Percentiles rank a stretch among this genome's conserved stretches.
Evolutionary conservation across 495 filamentous ascomycete species (phyloP).

Genomic region (Neurospora sp.): DNA sequence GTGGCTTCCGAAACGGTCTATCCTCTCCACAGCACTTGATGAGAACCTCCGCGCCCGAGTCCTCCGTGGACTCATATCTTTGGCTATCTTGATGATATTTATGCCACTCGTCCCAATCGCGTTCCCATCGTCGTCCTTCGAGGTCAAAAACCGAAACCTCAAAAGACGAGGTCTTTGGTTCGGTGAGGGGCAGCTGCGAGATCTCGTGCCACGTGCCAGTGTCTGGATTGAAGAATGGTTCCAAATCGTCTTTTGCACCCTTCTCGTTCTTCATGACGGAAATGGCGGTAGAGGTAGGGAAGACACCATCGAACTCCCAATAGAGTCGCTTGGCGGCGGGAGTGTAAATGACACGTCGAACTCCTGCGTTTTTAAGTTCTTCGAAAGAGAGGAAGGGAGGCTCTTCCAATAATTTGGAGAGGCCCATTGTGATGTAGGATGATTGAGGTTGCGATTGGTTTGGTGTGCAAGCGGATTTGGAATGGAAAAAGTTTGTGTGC

Average conservation of each 20-base stretch:
- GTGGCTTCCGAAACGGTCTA: not conserved
- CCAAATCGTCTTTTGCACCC: slow-evolving; percentile 1
- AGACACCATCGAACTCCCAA: slow-evolving; percentile 12
- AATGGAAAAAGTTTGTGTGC: too few species aligned
- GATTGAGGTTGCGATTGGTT: too few species aligned
- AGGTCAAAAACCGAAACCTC: slow-evolving; percentile 5
- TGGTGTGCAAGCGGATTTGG: too few species aligned
- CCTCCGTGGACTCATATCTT: too few species aligned
- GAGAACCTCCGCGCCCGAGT: slow-evolving; percentile 4
- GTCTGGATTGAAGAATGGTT: slow-evolving; percentile 9
- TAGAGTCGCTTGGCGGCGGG: slow-evolving; percentile 8
- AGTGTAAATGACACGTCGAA: not conserved
- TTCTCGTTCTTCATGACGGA: slow-evolving; percentile 6
- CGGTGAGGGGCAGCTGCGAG: slow-evolving; percentile 10
- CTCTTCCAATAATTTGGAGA: too few species aligned
- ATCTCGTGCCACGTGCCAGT: slow-evolving; percentile 14
- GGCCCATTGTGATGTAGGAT: too few species aligned
- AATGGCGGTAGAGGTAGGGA: slow-evolving; percentile 9
- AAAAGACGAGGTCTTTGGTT: slow-evolving; percentile 17
- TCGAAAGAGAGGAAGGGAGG: slow-evolving; percentile 2
- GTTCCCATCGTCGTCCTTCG: slow-evolving; percentile 6
- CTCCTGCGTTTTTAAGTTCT: not conserved
- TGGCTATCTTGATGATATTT: not conserved
- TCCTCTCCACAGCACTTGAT: slow-evolving; percentile 7
- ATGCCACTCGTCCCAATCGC: slow-evolving; percentile 9